Conservation (phyloP, 2,329 filamentous ascomycete genomes). For the Fusarium ambrosium region DNA sequence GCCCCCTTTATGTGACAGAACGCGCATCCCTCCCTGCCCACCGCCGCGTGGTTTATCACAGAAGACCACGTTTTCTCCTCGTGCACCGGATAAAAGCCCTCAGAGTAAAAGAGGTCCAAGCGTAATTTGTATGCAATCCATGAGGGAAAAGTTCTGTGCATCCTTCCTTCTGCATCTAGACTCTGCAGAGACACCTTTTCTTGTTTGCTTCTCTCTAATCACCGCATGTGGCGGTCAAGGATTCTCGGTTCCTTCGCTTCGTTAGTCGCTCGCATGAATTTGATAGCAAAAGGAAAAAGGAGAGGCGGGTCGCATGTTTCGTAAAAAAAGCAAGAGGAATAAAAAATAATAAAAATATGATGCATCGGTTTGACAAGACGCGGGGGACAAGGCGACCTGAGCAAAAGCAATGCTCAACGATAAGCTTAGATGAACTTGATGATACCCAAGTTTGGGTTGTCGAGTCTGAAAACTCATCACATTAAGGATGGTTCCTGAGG, state of each 20-base stretch:
- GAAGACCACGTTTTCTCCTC: constrained; percentile 7
- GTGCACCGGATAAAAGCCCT: constrained; percentile 2
- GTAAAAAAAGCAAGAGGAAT: neutral
- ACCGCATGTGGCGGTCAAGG: constrained; percentile 4
- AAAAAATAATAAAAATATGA: neutral
- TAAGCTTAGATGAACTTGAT: neutral
- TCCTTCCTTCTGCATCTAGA: neutral
- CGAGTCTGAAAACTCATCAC: neutral
- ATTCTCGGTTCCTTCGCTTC: neutral
- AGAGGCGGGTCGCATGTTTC: neutral
- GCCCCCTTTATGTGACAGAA: constrained; percentile 1
- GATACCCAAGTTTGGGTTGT: neutral
- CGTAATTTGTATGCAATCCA: neutral
- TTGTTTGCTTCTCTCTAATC: neutral
- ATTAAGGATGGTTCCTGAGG: neutral
- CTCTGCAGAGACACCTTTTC: neutral
- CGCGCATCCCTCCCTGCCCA: neutral
- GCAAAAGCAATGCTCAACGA: neutral
- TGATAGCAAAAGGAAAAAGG: neutral
- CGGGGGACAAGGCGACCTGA: neutral
- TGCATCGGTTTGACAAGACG: neutral
- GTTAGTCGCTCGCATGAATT: constrained; percentile 1
- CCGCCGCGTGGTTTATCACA: constrained; percentile 3
- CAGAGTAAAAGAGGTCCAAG: neutral
- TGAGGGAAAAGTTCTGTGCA: neutral